Conservation (phyloP, 495 filamentous ascomycete genomes). For the Penicillium mononematosum region DNA sequence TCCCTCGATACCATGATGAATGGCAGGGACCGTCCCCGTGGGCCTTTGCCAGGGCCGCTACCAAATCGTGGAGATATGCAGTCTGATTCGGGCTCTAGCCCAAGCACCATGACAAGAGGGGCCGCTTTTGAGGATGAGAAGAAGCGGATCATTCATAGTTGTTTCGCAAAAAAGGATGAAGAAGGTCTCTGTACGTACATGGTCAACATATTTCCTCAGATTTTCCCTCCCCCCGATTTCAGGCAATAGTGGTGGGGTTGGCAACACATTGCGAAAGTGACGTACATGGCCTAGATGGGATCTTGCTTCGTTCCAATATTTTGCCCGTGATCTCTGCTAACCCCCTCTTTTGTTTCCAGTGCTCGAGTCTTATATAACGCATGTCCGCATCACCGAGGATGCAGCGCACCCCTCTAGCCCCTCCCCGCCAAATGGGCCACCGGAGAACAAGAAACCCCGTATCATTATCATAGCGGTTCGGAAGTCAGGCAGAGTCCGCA, state of each 20-base stretch:
- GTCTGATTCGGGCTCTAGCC: constrained; percentile 30
- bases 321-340: constrained; percentile 12
- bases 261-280: constrained; percentile 9
- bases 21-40: constrained; percentile 37
- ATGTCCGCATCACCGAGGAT: constrained; percentile 87
- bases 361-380: constrained; percentile 94
- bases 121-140: constrained; percentile 96
- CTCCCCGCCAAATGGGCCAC: constrained; percentile 67
- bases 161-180: constrained; percentile 82
- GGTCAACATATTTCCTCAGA: constrained; percentile 16
- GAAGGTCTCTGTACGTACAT: constrained; percentile 69
- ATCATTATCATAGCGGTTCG: constrained; percentile 90
- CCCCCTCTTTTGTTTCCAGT: constrained; percentile 46
- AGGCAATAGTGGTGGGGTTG: constrained; percentile 12
- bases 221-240: not conserved
- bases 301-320: not conserved
- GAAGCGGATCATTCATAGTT: constrained; percentile 84
- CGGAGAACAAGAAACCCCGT: constrained; percentile 79
- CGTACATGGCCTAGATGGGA: not conserved
- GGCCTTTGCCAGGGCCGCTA: constrained; percentile 29
- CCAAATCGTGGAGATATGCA: constrained; percentile 36
- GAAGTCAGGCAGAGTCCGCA: constrained; percentile 85
- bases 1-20: constrained; percentile 35
- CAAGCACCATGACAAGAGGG: constrained; percentile 60
- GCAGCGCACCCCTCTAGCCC: constrained; percentile 79